Conservation (phyloP, 2,329 filamentous ascomycete species). For the Diaporthe ampelina region DNA sequence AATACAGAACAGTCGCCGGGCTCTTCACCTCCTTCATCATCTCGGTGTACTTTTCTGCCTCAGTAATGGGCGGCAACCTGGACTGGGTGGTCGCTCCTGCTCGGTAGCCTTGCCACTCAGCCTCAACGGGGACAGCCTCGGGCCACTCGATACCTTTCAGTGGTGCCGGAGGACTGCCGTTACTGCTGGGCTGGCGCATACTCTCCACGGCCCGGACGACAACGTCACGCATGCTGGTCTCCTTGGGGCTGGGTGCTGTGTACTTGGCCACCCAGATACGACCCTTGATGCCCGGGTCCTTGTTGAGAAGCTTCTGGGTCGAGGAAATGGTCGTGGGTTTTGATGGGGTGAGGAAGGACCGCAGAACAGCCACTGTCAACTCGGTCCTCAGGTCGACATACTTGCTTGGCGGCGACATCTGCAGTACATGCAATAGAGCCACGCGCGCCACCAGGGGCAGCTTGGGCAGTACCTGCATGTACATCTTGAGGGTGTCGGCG, state of each 20-base stretch:
- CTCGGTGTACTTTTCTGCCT: conserved; percentile 74
- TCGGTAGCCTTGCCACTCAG: conserved; percentile 83
- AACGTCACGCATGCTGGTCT: conserved; percentile 67
- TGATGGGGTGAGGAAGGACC: conserved; percentile 68
- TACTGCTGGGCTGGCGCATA: conserved; percentile 53
- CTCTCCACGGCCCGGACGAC: conserved; percentile 71
- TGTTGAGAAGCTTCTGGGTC: conserved; percentile 73
- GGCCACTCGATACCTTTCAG: conserved; percentile 57
- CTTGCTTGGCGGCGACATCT: conserved; percentile 76
- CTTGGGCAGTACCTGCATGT: conserved; percentile 61
- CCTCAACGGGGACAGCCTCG: conserved; percentile 70
- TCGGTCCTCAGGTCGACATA: conserved; percentile 86
- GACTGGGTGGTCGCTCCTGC: conserved; percentile 64
- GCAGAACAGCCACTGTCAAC: conserved; percentile 79
- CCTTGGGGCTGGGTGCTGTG: conserved; percentile 71
- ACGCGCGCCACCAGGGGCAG: conserved; percentile 75
- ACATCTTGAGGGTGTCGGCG: conserved; percentile 43
- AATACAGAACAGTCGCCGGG: conserved; percentile 76
- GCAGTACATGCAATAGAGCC: conserved; percentile 74
- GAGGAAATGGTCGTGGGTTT: conserved; percentile 67
- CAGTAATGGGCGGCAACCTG: conserved; percentile 67
- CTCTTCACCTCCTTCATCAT: conserved; percentile 78
- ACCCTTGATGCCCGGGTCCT: conserved; percentile 79
- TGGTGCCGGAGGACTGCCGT: conserved; percentile 28
- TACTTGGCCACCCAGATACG: conserved; percentile 85